Conservation (phyloP, 2,329 filamentous ascomycete genomes). For the Sclerotinia glacialis region DNA sequence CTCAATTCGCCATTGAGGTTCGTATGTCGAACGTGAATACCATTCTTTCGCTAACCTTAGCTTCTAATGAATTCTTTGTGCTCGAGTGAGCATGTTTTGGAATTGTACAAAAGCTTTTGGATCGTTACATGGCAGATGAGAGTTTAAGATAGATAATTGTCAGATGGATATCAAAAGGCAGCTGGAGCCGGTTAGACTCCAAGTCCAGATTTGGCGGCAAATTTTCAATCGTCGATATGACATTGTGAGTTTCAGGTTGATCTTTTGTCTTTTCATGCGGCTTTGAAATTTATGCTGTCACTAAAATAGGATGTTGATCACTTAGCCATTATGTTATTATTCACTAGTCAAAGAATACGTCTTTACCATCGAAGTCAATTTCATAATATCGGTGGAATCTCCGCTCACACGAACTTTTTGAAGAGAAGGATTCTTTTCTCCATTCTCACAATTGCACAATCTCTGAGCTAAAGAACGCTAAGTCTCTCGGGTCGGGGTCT, state of each 20-base stretch:
- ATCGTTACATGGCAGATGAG: background rate
- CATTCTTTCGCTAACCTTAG: background rate
- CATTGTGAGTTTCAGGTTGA: background rate
- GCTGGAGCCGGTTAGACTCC: too few relatives aligned
- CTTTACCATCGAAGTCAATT: background rate
- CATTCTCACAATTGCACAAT: too few relatives aligned
- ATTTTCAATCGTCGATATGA: background rate
- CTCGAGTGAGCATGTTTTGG: background rate
- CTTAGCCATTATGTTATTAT: too few relatives aligned
- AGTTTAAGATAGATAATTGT: background rate
- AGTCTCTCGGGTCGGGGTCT: background rate
- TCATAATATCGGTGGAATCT: background rate
- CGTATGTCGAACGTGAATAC: background rate
- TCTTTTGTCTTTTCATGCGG: background rate
- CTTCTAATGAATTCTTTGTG: background rate
- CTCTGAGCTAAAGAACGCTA: too few relatives aligned
- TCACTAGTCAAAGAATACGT: background rate
- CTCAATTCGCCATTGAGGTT: background rate
- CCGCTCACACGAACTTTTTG: background rate
- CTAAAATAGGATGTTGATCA: background rate
- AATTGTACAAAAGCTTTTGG: background rate
- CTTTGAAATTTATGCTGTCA: background rate
- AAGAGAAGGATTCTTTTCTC: background rate
- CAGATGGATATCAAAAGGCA: background rate
- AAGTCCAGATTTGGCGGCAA: background rate